Conservation (phyloP, 2,329 filamentous ascomycete genomes). For the Emmonsiellopsis sp. region DNA sequence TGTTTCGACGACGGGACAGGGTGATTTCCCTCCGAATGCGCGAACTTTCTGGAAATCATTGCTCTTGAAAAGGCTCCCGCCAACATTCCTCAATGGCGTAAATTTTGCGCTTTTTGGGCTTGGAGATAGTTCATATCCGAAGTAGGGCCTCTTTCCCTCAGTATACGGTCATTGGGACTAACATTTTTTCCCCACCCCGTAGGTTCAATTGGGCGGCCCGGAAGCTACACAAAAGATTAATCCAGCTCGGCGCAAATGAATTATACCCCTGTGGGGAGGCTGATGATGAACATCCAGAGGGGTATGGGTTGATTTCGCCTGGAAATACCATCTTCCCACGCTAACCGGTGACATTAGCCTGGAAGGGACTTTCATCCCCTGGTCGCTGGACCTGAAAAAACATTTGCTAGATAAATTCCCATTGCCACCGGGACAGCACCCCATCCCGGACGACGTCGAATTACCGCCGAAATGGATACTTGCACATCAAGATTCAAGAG, state of each 20-base stretch:
- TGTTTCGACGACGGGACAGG: constrained; percentile 88
- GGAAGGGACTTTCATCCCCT: constrained; percentile 72
- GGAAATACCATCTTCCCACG: background rate
- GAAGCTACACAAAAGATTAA: constrained; percentile 74
- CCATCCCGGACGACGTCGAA: constrained; percentile 65
- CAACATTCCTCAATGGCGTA: constrained; percentile 58
- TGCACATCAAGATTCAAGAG: background rate
- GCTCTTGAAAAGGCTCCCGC: constrained; percentile 65
- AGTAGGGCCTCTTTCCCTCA: constrained; percentile 45
- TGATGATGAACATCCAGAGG: constrained; percentile 88
- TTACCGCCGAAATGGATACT: constrained; percentile 68
- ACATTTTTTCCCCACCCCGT: background rate
- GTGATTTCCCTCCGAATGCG: constrained; percentile 80
- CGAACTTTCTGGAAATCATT: constrained; percentile 76
- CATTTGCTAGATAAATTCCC: constrained; percentile 60
- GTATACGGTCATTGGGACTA: background rate
- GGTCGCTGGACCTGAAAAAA: constrained; percentile 60
- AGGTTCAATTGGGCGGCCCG: constrained; percentile 90
- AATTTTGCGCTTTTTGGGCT: constrained; percentile 81
- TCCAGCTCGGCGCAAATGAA: constrained; percentile 71
- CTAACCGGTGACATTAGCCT: constrained; percentile 43
- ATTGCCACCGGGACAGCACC: constrained; percentile 54
- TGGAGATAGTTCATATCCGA: constrained; percentile 88
- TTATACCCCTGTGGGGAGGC: constrained; percentile 75
- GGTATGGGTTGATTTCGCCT: constrained; percentile 45